Percentiles rank a stretch among this genome's conserved stretches.
Evolutionary conservation across 495 filamentous ascomycete species (phyloP).

Genomic region (Daldinia loculata): DNA sequence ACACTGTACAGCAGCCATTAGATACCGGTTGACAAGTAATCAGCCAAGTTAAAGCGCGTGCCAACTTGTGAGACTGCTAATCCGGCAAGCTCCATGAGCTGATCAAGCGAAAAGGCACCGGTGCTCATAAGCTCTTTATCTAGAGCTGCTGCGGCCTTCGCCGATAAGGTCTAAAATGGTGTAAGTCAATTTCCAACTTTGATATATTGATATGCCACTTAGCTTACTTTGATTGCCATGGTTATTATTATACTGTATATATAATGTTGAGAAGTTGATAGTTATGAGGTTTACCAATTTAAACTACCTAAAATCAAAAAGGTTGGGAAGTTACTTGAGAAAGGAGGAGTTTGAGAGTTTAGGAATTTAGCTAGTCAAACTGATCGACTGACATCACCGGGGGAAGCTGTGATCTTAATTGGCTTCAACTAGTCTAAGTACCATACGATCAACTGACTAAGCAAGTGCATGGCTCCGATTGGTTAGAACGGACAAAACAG

Average conservation of each 20-base stretch:
- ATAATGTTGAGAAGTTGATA: background rate
- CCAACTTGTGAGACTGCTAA: slow-evolving; percentile 93
- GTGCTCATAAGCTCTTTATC: slow-evolving; percentile 94
- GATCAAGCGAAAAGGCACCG: slow-evolving; percentile 93
- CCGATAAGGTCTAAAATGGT: slow-evolving; percentile 74
- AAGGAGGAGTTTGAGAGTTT: background rate
- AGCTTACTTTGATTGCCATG: slow-evolving; percentile 61
- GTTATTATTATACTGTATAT: background rate
- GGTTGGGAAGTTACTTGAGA: background rate
- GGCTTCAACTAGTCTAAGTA: slow-evolving; percentile 28
- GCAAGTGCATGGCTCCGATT: slow-evolving; percentile 17
- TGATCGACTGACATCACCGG: slow-evolving; percentile 45
- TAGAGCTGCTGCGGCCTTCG: slow-evolving; percentile 85
- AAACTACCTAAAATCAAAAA: background rate
- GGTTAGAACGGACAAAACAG: slow-evolving; percentile 44
- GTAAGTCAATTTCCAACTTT: slow-evolving; percentile 30
- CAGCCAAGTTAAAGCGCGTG: slow-evolving; percentile 46
- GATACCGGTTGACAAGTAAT: background rate
- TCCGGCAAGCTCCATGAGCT: slow-evolving; percentile 96
- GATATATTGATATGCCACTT: background rate
- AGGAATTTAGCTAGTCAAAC: slow-evolving; percentile 8
- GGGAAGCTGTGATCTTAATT: slow-evolving; percentile 30
- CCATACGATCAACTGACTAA: slow-evolving; percentile 20
- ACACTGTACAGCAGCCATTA: slow-evolving; percentile 63
- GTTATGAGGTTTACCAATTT: background rate